A percentile compares a stretch with the other conserved stretches of the same genome.
phyloP scores from a whole-genome alignment of 495 filamentous ascomycete species.

The Bryoglossum gracile region DNA sequence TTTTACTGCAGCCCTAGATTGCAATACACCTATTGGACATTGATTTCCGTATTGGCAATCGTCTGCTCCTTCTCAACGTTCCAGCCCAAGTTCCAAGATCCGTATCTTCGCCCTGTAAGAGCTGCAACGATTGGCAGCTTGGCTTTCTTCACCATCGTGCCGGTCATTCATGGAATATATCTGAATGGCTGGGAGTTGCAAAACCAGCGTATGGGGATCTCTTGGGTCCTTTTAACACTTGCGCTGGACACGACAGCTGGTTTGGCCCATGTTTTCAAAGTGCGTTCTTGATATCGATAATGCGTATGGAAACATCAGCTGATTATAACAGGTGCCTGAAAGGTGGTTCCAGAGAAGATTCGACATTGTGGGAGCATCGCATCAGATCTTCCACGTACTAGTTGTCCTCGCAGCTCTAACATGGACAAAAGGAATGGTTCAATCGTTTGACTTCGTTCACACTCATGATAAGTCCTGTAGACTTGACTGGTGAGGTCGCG shows the following conservation, averaged over 20 bases:
- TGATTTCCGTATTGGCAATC: constrained; percentile 24
- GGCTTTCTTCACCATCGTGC: constrained; percentile 36
- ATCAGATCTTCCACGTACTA: constrained; percentile 46
- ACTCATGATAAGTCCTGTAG: neutral
- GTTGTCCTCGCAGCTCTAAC: constrained; percentile 39
- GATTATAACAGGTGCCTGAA: constrained; percentile 38
- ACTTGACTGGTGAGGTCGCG: neutral
- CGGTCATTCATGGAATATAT: constrained; percentile 35
- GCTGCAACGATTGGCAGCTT: constrained; percentile 38
- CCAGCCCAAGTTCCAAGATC: constrained; percentile 29
- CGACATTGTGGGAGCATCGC: constrained; percentile 42
- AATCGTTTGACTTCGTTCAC: constrained; percentile 42
- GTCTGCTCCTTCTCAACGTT: constrained; percentile 33
- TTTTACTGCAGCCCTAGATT: constrained; percentile 33
- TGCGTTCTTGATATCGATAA: constrained; percentile 18
- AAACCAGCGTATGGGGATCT: constrained; percentile 34
- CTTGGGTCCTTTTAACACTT: constrained; percentile 35
- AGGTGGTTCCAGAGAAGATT: constrained; percentile 36
- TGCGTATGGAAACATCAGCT: neutral
- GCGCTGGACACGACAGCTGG: constrained; percentile 36
- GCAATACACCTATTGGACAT: constrained; percentile 32
- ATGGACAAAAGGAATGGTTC: constrained; percentile 36
- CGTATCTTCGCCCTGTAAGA: constrained; percentile 31
- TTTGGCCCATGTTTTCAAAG: constrained; percentile 36
- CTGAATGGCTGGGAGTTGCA: constrained; percentile 34